Base-by-base conservation (phyloP, 306 rosid genomes). In the Trifolium pratense region DNA sequence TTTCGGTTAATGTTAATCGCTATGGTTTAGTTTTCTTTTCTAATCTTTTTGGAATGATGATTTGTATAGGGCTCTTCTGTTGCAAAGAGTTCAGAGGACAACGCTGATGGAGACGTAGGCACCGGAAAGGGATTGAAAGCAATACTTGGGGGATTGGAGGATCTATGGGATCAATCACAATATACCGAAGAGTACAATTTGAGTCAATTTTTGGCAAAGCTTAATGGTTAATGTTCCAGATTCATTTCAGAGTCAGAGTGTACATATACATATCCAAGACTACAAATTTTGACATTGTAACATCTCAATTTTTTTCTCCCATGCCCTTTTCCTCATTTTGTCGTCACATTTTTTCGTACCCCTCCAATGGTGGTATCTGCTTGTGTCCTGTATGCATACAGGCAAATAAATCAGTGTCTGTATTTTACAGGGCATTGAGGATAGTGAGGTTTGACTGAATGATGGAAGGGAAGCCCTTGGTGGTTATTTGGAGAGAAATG, bases 81-180 rank as follows among this genome's bases (percentile, higher is more conserved):
- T 42, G 84, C 66, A 3, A 91, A 86, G 86, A 73, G 60, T 66
- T 67, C 88, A 9, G 90, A 89, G 64, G 79, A 71, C 37, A 79
- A 70, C 32, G 17, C 76, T 0, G 89, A 88, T 31, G 90, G 82
- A 63, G 98, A 84, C 36, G 10, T 29, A 55, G 96, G 95, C 20
- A 70, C 85, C 6, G 92, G 89, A 60, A 94, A 91, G 88, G 96
- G 98, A 52, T 72, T 94, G 78, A 94, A 94, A 87, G 87, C 97
- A 66, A 86, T 94, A 65, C 98, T 91, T 16, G 97, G 97, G 56
- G 95, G 97, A 79, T 85, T 94, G 70, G 98, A 87, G 73, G 98
- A 94, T 79, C 90, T 91, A 25, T 94, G 98, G 98, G 98, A 91
- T 81, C 90, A 91, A 48, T 91, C 98, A 29, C 98, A 94, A 37